Base-by-base conservation (phyloP, 148 eudicot genomes). In the Diospyros kaki region DNA sequence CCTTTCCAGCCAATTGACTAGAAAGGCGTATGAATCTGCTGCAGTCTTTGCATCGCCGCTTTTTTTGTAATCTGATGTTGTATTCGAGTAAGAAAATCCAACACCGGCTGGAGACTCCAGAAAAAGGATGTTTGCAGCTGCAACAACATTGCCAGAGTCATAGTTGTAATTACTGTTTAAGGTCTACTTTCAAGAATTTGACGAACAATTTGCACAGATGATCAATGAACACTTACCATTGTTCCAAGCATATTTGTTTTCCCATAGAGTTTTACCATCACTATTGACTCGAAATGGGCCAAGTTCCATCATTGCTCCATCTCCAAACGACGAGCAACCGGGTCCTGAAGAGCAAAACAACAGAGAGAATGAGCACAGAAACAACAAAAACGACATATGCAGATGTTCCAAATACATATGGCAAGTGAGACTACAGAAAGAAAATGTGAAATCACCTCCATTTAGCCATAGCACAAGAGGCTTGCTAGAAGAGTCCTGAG, bases 391-490 rank as follows among this genome's bases (percentile, higher is more conserved):
- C 4, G 18, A 17, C 3, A 60, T 18, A 60, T 18, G 18, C 5
- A 3, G 41, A 28, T 60, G 6, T 28, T 28, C 28, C 28, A 28
- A 28, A 28, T 28, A 28, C 28, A 28, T 28, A 28, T 28, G 28
- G 28, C 28, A 28, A 28, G 28, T 28, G 28, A 28, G 28, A 15
- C 3, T 12, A 1, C 44, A 15, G 13, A 15, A 43, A 0, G 5
- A 4, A 38, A 46, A 13, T 1, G 40, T 10, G 11, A 9, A 13
- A n/a, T 68, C 69, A 80, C 83, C 83, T 71, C 83, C 80, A 76
- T 76, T 81, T 7, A 81, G 77, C 83, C 83, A 81, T 45, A 76
- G 42, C 4, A 81, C 76, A 41, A 81, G 59, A 1, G 83, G 83
- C 18, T 66, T 66, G 7, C 52, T 38, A 9, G 38, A 17, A 39